A percentile compares a stretch with the other conserved stretches of the same genome.
phyloP scores from a whole-genome alignment of 1,284 basidiomycete species.

The Ustilago bromivora region DNA sequence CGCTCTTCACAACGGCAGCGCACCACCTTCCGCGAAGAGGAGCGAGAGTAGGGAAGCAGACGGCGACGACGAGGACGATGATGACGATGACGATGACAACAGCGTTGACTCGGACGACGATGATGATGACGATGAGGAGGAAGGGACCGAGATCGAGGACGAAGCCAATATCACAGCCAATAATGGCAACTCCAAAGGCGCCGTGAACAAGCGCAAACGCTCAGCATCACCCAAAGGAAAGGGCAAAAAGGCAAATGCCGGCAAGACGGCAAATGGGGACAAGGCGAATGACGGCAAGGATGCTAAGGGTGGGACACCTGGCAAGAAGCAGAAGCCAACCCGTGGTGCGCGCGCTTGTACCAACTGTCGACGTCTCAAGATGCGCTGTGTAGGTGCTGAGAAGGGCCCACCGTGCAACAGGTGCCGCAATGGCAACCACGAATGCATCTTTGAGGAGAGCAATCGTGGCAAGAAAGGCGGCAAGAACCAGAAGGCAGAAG shows the following conservation, averaged over 20 bases:
- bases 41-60: conserved; percentile 31
- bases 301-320: conserved; percentile 22
- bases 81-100: conserved; percentile 35
- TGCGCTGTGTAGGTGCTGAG: conserved; percentile 96
- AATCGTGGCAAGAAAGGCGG: conserved; percentile 68
- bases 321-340: conserved; percentile 66
- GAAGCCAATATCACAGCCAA: conserved; percentile 34
- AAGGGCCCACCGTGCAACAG: conserved; percentile 88
- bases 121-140: conserved; percentile 39
- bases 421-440: conserved; percentile 64
- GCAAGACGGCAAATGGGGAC: conserved; percentile 15
- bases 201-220: conserved; percentile 15
- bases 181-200: conserved; percentile 8
- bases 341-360: conserved; percentile 81
- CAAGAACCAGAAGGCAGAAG: conserved; percentile 64
- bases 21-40: conserved; percentile 29
- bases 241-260: conserved; percentile 28
- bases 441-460: conserved; percentile 68
- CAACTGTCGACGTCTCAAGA: conserved; percentile 94
- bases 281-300: conserved; percentile 29
- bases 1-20: conserved; percentile 28
- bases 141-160: conserved; percentile 26
- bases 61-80: conserved; percentile 35
- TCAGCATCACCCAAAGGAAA: conserved; percentile 22
- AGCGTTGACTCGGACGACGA: conserved; percentile 44